phyloP scores from a whole-genome alignment of 176 grass and related monocot species.

The Pharus latifolius region DNA sequence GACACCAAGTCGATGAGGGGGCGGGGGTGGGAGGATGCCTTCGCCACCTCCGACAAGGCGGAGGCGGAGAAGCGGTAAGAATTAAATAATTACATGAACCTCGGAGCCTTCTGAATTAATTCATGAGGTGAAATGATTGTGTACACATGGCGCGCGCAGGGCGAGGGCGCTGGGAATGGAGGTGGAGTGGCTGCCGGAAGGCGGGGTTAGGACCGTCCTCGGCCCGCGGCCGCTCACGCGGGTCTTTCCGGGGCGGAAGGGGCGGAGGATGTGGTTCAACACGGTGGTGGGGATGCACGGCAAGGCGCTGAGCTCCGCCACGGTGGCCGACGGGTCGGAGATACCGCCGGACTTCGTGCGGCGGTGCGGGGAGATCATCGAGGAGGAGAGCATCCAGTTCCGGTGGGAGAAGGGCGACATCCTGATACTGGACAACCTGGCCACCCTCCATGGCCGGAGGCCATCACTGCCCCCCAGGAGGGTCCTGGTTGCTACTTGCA shows the following conservation, averaged over 20 bases:
- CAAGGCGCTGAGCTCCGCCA: slow-evolving; percentile 45
- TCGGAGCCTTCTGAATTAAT: no score
- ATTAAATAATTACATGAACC: background rate
- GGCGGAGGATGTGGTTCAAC: slow-evolving; percentile 58
- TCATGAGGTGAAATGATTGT: no score
- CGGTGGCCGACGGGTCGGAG: slow-evolving; percentile 36
- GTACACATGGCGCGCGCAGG: background rate
- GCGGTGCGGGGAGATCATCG: slow-evolving; percentile 65
- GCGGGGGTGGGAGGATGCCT: slow-evolving; percentile 64
- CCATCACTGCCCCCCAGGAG: slow-evolving; percentile 43
- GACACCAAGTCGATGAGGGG: slow-evolving; percentile 58
- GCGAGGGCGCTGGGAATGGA: slow-evolving; percentile 47
- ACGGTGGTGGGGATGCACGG: slow-evolving; percentile 62
- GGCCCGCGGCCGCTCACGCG: slow-evolving; percentile 34
- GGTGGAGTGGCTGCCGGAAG: slow-evolving; percentile 43
- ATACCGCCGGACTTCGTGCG: slow-evolving; percentile 39
- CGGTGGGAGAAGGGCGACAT: slow-evolving; percentile 59
- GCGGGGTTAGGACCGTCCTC: slow-evolving; percentile 27
- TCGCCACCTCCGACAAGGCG: slow-evolving; percentile 36
- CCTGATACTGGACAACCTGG: slow-evolving; percentile 54
- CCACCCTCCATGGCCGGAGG: slow-evolving; percentile 44
- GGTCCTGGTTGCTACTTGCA: slow-evolving; percentile 72
- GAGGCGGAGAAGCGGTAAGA: slow-evolving; percentile 38
- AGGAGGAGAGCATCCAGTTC: slow-evolving; percentile 79
- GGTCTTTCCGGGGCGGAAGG: slow-evolving; percentile 31